Conservation (phyloP, 2,329 filamentous ascomycete species). For the Aspergillus udagawae region DNA sequence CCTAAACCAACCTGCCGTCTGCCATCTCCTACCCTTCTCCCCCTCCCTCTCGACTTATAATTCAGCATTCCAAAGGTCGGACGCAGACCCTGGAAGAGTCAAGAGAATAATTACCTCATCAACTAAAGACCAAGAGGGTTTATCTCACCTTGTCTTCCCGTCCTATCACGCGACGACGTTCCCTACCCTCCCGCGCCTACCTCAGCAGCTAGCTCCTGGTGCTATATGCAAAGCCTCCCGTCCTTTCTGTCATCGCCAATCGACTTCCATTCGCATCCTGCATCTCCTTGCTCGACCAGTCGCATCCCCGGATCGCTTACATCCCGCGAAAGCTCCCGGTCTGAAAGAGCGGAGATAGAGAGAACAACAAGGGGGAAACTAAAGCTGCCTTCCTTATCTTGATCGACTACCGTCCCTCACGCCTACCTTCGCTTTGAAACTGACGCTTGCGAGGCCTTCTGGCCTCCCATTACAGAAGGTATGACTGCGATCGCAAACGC, state of each 20-base stretch:
- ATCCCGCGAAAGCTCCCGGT: not conserved
- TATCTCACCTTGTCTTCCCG: conserved; percentile 4
- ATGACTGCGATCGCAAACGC: conserved; percentile 39
- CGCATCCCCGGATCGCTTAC: conserved; percentile 1
- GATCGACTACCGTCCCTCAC: conserved; percentile 5
- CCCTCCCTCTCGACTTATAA: not conserved
- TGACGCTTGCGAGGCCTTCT: conserved; percentile 21
- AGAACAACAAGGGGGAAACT: conserved; percentile 1
- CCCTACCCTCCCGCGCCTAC: conserved; percentile 20
- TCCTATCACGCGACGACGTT: conserved; percentile 25
- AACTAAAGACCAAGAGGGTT: not conserved
- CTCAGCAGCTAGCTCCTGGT: conserved; percentile 12
- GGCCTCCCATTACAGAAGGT: conserved; percentile 22
- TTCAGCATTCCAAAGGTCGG: conserved; percentile 1
- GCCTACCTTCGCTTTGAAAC: conserved; percentile 11
- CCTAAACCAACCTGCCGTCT: not conserved
- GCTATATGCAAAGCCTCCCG: conserved; percentile 18
- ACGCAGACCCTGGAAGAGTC: not conserved
- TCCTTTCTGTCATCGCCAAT: conserved; percentile 15
- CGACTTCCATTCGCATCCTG: conserved; percentile 4
- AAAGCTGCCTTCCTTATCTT: conserved; percentile 3
- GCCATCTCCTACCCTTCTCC: conserved; percentile 1
- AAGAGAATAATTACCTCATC: not conserved
- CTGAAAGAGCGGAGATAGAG: not conserved
- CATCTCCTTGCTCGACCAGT: not conserved